Evolutionary conservation across 1,139 yeast species (phyloP).

Genomic region (Saccharomyces pastorianus): DNA sequence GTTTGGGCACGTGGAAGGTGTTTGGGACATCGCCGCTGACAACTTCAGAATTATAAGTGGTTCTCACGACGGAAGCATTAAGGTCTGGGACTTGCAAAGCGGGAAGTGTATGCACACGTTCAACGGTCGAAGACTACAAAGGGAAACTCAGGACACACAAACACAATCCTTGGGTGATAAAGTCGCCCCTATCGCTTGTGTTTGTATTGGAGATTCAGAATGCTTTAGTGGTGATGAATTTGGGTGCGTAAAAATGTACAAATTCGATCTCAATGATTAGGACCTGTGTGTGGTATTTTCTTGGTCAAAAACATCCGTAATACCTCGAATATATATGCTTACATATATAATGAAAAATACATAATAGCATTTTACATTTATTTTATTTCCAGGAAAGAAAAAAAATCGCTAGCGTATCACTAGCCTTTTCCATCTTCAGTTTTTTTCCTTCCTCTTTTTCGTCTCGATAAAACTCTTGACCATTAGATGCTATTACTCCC

Average conservation of each 20-base stretch:
- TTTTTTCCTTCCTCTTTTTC: not conserved
- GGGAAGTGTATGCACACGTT: constrained; percentile 93
- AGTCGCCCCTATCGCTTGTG: constrained; percentile 68
- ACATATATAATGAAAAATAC: not conserved
- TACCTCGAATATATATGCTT: not conserved
- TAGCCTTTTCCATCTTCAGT: not conserved
- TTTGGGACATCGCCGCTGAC: constrained; percentile 94
- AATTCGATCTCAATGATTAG: constrained; percentile 46
- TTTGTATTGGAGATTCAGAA: constrained; percentile 80
- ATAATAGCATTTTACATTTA: not conserved
- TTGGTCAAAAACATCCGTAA: not conserved
- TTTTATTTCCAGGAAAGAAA: not conserved
- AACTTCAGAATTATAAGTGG: constrained; percentile 90
- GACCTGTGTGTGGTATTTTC: not conserved
- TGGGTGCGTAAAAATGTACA: constrained; percentile 75
- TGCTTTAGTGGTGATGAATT: constrained; percentile 86
- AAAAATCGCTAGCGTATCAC: not conserved
- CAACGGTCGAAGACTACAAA: constrained; percentile 41
- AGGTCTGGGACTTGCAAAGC: constrained; percentile 91
- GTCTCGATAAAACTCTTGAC: not conserved
- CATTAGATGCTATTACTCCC: not conserved
- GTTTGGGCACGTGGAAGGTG: constrained; percentile 96
- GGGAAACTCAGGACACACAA: constrained; percentile 19
- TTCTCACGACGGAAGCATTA: constrained; percentile 82
- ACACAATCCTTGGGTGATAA: constrained; percentile 5